phyloP scores from a whole-genome alignment of 805 yeast species.

The Cyberlindnera maclurae region DNA sequence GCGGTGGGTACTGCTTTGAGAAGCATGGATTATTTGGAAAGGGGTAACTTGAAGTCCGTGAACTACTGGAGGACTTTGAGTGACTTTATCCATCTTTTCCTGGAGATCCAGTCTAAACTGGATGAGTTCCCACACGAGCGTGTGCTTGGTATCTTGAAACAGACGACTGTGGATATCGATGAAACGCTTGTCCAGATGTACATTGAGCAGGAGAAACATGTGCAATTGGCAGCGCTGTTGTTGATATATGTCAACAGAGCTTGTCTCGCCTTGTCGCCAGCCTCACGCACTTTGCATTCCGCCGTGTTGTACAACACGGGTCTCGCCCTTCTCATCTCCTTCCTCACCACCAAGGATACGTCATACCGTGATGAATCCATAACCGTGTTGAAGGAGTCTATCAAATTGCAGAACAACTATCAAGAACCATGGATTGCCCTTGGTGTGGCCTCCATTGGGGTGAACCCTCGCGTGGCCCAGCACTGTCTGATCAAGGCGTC shows the following conservation, averaged over 20 bases:
- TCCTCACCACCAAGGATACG: constrained; percentile 23
- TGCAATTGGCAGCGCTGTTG: constrained; percentile 32
- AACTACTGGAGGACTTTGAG: constrained; percentile 62
- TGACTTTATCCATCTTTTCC: constrained; percentile 47
- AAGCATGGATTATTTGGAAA: constrained; percentile 37
- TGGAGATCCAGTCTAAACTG: constrained; percentile 48
- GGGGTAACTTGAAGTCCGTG: constrained; percentile 37
- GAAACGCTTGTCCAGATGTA: constrained; percentile 20
- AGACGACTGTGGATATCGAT: constrained; percentile 23
- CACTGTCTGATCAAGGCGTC: constrained; percentile 88
- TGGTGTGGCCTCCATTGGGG: constrained; percentile 64
- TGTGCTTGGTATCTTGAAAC: constrained; percentile 19
- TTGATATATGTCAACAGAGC: constrained; percentile 41
- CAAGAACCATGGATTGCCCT: constrained; percentile 74
- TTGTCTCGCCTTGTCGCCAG: constrained; percentile 33
- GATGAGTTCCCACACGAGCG: constrained; percentile 42
- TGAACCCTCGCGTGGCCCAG: constrained; percentile 71
- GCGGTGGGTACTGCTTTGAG: constrained; percentile 43
- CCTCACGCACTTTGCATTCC: constrained; percentile 45
- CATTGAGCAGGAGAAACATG: constrained; percentile 20
- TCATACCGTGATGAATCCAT: constrained; percentile 46
- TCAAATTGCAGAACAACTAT: constrained; percentile 63
- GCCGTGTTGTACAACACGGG: constrained; percentile 67
- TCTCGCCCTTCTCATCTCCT: constrained; percentile 47
- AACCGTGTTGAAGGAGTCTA: constrained; percentile 53